These are phyloP conservation scores for Alloteropsis angusta DNA, from an alignment of 202 grass and related monocot genomes.

Conservation along the genomic window DNA sequence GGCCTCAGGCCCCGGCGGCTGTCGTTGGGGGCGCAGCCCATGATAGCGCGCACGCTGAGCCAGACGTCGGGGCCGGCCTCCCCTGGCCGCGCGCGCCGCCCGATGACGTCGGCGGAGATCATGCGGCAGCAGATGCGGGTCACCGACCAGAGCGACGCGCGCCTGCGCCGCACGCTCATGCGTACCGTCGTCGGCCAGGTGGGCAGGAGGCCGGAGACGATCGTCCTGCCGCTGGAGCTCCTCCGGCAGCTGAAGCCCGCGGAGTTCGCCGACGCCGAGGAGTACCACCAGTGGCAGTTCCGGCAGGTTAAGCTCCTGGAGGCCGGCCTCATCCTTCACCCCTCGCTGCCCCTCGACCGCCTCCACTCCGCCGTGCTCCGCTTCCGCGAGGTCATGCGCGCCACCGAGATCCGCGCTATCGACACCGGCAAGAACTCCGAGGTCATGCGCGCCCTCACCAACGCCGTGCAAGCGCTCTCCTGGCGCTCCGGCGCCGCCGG, in stretches of 20 bases:
- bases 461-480: conserved; percentile 50
- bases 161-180: conserved; percentile 77
- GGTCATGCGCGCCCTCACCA: conserved; percentile 47
- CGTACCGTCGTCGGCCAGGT: conserved; percentile 72
- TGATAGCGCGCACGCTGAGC: conserved; percentile 51
- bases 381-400: conserved; percentile 59
- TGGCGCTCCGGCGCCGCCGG: conserved; percentile 38
- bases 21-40: conserved; percentile 21
- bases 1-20: conserved; percentile 50
- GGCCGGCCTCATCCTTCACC: conserved; percentile 69
- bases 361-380: conserved; percentile 47
- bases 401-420: conserved; percentile 46
- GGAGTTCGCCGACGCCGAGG: conserved; percentile 52
- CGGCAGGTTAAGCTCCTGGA: conserved; percentile 84
- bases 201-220: conserved; percentile 51
- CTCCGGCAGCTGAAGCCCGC: conserved; percentile 70
- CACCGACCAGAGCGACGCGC: conserved; percentile 62
- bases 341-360: conserved; percentile 56
- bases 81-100: conserved; percentile 41
- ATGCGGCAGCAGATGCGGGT: conserved; percentile 92
- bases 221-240: conserved; percentile 84
- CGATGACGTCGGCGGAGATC: conserved; percentile 91
- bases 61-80: conserved; percentile 40
- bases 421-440: conserved; percentile 78
- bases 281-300: conserved; percentile 89